phyloP scores from a whole-genome alignment of 2,329 filamentous ascomycete species.

The Fusarium veterinarium region DNA sequence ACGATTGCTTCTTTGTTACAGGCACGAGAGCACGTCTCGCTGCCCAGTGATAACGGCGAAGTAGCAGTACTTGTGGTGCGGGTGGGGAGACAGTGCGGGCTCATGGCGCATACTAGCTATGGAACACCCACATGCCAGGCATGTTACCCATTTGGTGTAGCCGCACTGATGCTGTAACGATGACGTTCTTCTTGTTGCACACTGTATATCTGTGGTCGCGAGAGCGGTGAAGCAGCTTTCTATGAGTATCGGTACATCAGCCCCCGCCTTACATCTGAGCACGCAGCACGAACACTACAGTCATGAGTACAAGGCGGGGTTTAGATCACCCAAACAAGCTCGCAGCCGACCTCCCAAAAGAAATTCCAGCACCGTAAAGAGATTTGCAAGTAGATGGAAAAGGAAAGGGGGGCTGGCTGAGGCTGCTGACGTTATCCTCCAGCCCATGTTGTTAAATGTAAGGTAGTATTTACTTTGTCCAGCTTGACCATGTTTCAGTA shows the following conservation, averaged over 20 bases:
- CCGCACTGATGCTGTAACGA: conserved; percentile 21
- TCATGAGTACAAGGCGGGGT: conserved; percentile 45
- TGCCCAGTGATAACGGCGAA: conserved; percentile 33
- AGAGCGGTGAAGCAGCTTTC: conserved; percentile 25
- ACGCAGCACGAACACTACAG: conserved; percentile 34
- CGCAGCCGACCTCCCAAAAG: neutral
- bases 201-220: conserved; percentile 30
- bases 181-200: conserved; percentile 34
- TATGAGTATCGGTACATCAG: conserved; percentile 29
- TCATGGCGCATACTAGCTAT: conserved; percentile 9
- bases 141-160: neutral
- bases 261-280: conserved; percentile 34
- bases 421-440: neutral
- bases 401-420: neutral
- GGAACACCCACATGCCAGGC: neutral
- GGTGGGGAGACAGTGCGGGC: conserved; percentile 39
- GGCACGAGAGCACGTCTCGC: conserved; percentile 41
- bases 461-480: neutral
- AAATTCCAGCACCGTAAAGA: neutral
- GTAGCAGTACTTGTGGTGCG: conserved; percentile 33
- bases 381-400: neutral
- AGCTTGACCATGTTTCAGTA: neutral
- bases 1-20: conserved; percentile 40
- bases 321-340: conserved; percentile 33
- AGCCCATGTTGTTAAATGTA: neutral